A percentile compares a stretch with the other conserved stretches of the same genome.
These are phyloP conservation scores for Neurospora sp. DNA, from an alignment of 495 filamentous ascomycete genomes.

Conservation along the genomic window DNA sequence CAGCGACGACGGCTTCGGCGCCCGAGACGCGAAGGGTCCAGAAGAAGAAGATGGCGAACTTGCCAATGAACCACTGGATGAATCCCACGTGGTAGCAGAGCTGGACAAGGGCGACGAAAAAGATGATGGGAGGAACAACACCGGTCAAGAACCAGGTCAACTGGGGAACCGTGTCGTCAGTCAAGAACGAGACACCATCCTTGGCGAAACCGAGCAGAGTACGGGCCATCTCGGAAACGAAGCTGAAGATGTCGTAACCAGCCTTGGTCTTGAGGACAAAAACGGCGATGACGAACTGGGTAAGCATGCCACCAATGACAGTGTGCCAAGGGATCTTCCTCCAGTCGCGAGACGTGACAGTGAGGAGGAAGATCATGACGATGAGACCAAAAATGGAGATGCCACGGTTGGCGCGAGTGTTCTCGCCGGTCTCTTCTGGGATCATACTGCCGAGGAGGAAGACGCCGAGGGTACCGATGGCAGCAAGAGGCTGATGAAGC, in stretches of 20 bases:
- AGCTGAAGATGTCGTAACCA: slow-evolving; percentile 79
- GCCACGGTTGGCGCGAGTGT: slow-evolving; percentile 68
- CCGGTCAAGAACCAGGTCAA: slow-evolving; percentile 57
- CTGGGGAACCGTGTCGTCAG: slow-evolving; percentile 31
- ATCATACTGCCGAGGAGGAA: slow-evolving; percentile 69
- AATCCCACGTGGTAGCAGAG: slow-evolving; percentile 67
- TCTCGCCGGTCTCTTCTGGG: slow-evolving; percentile 57
- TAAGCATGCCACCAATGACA: slow-evolving; percentile 75
- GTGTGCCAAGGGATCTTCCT: slow-evolving; percentile 73
- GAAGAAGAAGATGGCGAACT: slow-evolving; percentile 86
- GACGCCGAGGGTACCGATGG: slow-evolving; percentile 49
- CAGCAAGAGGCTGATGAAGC: slow-evolving; percentile 49
- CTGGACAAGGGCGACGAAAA: slow-evolving; percentile 83
- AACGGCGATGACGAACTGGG: slow-evolving; percentile 77
- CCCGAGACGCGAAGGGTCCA: slow-evolving; percentile 85
- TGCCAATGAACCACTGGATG: slow-evolving; percentile 78
- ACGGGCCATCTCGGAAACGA: slow-evolving; percentile 62
- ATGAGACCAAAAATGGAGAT: slow-evolving; percentile 71
- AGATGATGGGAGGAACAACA: slow-evolving; percentile 78
- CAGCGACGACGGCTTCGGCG: slow-evolving; percentile 82
- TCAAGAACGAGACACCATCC: slow-evolving; percentile 64
- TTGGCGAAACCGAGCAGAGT: slow-evolving; percentile 61
- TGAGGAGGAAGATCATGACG: slow-evolving; percentile 60
- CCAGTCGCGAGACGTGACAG: slow-evolving; percentile 59
- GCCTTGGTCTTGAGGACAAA: slow-evolving; percentile 74